A percentile compares a stretch with the other conserved stretches of the same genome.
Conservation (phyloP, 176 grass and related monocot species). For the Aegilops bicornis region DNA sequence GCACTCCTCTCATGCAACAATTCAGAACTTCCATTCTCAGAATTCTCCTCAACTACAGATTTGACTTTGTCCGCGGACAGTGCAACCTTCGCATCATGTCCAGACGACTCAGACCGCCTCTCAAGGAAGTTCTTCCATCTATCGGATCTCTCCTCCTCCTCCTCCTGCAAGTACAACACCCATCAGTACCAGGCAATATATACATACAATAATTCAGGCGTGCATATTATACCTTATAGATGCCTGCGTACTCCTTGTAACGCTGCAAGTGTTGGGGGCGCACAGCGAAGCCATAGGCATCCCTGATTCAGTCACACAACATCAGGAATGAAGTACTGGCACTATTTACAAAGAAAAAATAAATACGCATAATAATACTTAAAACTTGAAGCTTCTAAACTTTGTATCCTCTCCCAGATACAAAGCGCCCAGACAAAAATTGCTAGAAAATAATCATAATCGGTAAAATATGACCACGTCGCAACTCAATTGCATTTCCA, state of each 20-base stretch:
- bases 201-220: not conserved
- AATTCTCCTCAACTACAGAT: conserved; percentile 2
- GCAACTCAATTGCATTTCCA: not conserved
- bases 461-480: not conserved
- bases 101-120: conserved; percentile 44
- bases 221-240: conserved; percentile 66
- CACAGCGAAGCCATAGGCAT: conserved; percentile 90
- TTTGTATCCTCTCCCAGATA: not conserved
- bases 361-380: not conserved
- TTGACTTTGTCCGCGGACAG: conserved; percentile 16
- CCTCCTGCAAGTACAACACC: conserved; percentile 56
- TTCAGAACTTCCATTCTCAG: conserved; percentile 20
- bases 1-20: not conserved
- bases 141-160: conserved; percentile 99
- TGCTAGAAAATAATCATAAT: not conserved
- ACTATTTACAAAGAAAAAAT: not conserved
- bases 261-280: conserved; percentile 95
- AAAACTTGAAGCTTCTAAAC: not conserved
- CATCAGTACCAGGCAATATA: conserved; percentile 32
- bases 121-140: conserved; percentile 92
- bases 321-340: not conserved
- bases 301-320: conserved; percentile 58
- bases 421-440: not conserved
- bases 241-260: conserved; percentile 94
- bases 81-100: conserved; percentile 25